phyloP scores from a whole-genome alignment of 1,284 basidiomycete genomes.

The Bondarzewia mesenterica region DNA sequence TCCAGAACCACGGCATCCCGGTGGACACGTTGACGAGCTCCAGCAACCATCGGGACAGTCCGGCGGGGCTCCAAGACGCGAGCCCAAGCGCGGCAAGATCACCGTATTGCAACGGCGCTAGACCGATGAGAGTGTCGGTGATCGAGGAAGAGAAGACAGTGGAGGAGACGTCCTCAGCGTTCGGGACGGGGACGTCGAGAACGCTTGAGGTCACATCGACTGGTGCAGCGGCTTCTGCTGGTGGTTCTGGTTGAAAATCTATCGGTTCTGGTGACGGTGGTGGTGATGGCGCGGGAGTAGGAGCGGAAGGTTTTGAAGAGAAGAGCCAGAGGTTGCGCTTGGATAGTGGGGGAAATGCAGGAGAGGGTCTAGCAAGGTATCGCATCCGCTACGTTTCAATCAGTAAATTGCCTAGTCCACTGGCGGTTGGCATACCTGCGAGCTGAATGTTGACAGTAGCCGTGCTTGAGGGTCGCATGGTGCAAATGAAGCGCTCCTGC shows the following conservation, averaged over 20 bases:
- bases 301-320: neutral
- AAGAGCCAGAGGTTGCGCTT: neutral
- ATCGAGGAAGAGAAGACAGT: neutral
- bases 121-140: neutral
- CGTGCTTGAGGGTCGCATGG: neutral
- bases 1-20: conserved; percentile 82
- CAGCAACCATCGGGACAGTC: conserved; percentile 37
- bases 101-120: conserved; percentile 55
- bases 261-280: neutral
- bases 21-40: conserved; percentile 71
- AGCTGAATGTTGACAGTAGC: neutral
- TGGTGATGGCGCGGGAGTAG: neutral
- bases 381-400: neutral
- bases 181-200: neutral
- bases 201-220: neutral
- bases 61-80: conserved; percentile 44
- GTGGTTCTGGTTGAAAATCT: neutral
- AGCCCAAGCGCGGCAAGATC: conserved; percentile 78
- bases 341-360: neutral
- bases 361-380: neutral
- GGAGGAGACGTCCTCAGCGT: neutral
- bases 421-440: neutral
- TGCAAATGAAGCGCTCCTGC: neutral
- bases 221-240: neutral
- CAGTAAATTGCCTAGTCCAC: neutral